Conservation (phyloP, 257 asterid species). For the Solanum stenotomum region DNA sequence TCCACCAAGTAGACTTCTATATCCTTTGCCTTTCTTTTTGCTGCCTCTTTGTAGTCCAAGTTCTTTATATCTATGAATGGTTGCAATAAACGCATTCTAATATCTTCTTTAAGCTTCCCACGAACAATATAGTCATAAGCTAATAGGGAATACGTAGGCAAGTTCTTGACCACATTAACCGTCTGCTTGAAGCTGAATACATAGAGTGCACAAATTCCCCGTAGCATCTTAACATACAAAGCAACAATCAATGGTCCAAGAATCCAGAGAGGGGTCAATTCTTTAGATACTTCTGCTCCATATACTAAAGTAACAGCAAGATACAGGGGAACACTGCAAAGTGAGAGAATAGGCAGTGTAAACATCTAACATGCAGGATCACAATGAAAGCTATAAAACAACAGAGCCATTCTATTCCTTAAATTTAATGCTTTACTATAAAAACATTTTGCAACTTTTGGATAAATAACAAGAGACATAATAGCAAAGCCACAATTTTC, state of each 20-base stretch:
- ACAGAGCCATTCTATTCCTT: not conserved
- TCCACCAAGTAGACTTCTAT: constrained; percentile 37
- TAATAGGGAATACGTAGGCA: constrained; percentile 32
- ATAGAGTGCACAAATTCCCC: constrained; percentile 41
- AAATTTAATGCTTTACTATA: not conserved
- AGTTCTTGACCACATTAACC: constrained; percentile 34
- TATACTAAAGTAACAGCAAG: constrained; percentile 41
- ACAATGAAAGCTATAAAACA: not conserved
- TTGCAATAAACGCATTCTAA: constrained; percentile 23
- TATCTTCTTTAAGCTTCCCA: constrained; percentile 52
- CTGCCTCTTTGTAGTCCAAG: constrained; percentile 32
- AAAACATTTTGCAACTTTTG: not conserved
- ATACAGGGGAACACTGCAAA: constrained; percentile 64
- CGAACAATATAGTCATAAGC: constrained; percentile 17
- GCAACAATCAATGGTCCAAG: constrained; percentile 65
- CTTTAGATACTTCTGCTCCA: constrained; percentile 63
- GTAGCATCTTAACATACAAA: constrained; percentile 47
- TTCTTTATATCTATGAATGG: constrained; percentile 37
- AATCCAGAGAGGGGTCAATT: constrained; percentile 73
- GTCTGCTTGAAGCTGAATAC: constrained; percentile 57
- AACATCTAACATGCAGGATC: not conserved
- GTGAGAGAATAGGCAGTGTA: not conserved
- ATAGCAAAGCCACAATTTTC: not conserved
- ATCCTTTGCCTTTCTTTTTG: constrained; percentile 31
- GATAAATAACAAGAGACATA: not conserved